Conservation (phyloP, 148 eudicot species). For the Nepenthes mirabilis region DNA sequence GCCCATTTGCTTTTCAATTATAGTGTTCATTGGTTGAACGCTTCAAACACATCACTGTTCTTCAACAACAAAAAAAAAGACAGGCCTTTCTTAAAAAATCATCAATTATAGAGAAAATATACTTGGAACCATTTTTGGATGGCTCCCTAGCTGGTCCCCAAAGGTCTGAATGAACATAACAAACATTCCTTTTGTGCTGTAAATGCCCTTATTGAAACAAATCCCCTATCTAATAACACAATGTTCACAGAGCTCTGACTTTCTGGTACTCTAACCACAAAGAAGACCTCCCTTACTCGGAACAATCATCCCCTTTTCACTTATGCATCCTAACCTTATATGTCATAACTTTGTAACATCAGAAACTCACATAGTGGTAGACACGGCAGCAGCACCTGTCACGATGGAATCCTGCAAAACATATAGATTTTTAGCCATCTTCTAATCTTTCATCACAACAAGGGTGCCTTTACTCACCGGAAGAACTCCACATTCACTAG, state of each 20-base stretch:
- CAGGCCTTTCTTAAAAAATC: constrained; percentile 2
- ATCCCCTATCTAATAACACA: background rate
- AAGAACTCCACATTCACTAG: no score
- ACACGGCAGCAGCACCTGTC: no score
- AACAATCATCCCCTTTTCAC: background rate
- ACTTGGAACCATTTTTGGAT: background rate
- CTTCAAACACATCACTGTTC: background rate
- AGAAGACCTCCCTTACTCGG: background rate
- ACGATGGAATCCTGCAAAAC: background rate
- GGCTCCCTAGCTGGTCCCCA: constrained; percentile 7
- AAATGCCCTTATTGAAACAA: background rate
- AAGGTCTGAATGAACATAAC: constrained; percentile 8
- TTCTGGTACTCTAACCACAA: background rate
- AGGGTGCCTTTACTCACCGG: no score
- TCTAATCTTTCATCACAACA: no score
- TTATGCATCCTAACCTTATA: background rate
- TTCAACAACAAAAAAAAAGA: background rate
- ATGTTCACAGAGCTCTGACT: background rate
- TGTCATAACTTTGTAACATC: background rate
- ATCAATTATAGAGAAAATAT: constrained; percentile 2
- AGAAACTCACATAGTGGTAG: no score
- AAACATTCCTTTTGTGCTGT: constrained; percentile 1
- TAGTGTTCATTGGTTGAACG: background rate
- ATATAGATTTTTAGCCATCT: background rate
- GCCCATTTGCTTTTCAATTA: constrained; percentile 1